A percentile compares a stretch with the other conserved stretches of the same genome.
Evolutionary conservation across 345 rosid genomes (phyloP).

Genomic region (Isatis tinctoria): DNA sequence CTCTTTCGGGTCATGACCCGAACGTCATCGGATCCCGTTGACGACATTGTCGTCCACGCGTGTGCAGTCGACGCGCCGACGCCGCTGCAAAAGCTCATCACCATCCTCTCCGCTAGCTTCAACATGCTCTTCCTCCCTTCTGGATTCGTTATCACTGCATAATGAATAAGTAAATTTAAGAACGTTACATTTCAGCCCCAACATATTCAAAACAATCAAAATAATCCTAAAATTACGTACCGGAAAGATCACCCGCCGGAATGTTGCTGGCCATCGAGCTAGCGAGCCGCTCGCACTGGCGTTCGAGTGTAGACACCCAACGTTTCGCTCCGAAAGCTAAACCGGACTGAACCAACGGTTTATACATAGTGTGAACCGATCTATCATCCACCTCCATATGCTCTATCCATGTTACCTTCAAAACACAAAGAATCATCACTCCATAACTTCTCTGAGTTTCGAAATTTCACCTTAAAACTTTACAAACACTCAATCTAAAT

Average conservation of each 20-base stretch:
- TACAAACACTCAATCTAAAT: neutral
- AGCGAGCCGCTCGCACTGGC: slow-evolving; percentile 91
- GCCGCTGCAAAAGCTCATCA: slow-evolving; percentile 80
- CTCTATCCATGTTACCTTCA: slow-evolving; percentile 88
- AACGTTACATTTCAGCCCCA: neutral
- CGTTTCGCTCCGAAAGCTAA: slow-evolving; percentile 92
- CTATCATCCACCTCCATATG: slow-evolving; percentile 88
- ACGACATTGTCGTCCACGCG: slow-evolving; percentile 89
- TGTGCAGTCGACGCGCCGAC: slow-evolving; percentile 94
- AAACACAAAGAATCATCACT: neutral
- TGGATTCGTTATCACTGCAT: slow-evolving; percentile 64
- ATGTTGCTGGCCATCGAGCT: slow-evolving; percentile 87
- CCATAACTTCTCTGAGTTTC: neutral
- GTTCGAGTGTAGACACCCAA: slow-evolving; percentile 82
- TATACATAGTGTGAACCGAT: slow-evolving; percentile 63
- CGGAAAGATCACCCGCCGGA: slow-evolving; percentile 79
- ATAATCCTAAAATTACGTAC: slow-evolving; percentile 15
- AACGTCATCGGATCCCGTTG: slow-evolving; percentile 79
- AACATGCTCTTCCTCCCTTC: slow-evolving; percentile 97
- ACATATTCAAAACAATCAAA: neutral
- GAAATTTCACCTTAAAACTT: neutral
- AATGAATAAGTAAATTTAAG: neutral
- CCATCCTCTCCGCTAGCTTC: slow-evolving; percentile 96
- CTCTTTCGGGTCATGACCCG: slow-evolving; percentile 97
- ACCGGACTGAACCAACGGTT: slow-evolving; percentile 57